Evolutionary conservation across 345 rosid species (phyloP).

Genomic region (Eucalyptus rudis): DNA sequence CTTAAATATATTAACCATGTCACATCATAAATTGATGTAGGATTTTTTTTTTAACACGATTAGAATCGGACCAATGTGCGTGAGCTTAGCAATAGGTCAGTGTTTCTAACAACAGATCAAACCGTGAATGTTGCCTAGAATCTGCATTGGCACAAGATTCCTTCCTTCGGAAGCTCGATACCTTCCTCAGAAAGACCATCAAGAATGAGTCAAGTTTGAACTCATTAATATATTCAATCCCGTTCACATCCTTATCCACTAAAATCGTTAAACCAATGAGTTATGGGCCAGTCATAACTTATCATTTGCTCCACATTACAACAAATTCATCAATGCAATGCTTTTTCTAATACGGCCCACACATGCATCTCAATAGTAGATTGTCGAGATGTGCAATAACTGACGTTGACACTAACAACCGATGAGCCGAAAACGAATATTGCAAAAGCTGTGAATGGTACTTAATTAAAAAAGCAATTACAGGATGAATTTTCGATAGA

Average conservation of each 20-base stretch:
- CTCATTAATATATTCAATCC: rapidly evolving
- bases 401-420: neutral
- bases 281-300: rapidly evolving
- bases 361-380: neutral
- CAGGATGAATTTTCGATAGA: neutral
- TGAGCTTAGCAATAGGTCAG: neutral
- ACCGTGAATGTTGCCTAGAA: neutral
- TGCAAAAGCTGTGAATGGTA: neutral
- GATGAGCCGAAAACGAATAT: neutral
- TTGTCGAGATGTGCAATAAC: rapidly evolving
- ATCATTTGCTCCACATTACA: neutral
- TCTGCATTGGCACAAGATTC: neutral
- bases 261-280: neutral
- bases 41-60: neutral
- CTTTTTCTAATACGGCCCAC: neutral
- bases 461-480: neutral
- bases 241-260: no score
- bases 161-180: neutral
- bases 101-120: neutral
- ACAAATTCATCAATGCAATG: rapidly evolving
- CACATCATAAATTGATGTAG: rapidly evolving
- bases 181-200: neutral
- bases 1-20: neutral
- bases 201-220: rapidly evolving
- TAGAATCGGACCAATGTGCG: rapidly evolving